phyloP scores from a whole-genome alignment of 305 asterid genomes.

The Fraxinus sp. region DNA sequence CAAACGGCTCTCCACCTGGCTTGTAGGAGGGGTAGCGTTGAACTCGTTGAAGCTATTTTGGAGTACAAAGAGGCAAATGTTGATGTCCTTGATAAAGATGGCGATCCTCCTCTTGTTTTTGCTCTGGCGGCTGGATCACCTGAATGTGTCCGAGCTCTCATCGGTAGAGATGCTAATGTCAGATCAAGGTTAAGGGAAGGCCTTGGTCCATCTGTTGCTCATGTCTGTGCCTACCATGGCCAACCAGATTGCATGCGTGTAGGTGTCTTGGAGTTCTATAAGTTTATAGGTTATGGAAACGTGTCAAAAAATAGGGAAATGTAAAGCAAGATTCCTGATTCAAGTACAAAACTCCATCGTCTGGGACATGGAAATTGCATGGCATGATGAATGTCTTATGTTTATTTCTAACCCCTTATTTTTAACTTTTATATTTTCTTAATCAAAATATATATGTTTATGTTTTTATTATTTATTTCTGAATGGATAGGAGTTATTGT shows the following conservation, averaged over 20 bases:
- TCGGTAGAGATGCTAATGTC: conserved; percentile 76
- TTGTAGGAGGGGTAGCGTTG: conserved; percentile 89
- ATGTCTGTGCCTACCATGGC: conserved; percentile 98
- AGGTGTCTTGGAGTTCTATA: conserved; percentile 29
- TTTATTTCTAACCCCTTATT: conserved; percentile 1
- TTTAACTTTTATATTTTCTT: background rate
- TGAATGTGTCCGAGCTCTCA: conserved; percentile 90
- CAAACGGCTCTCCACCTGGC: conserved; percentile 98
- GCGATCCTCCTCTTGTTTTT: conserved; percentile 97
- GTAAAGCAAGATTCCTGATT: conserved; percentile 13
- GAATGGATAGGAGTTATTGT: conserved; percentile 66
- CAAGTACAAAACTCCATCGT: conserved; percentile 1
- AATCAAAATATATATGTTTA: background rate
- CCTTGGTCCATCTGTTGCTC: conserved; percentile 97
- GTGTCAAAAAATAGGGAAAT: conserved; percentile 10
- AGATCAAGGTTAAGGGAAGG: conserved; percentile 91
- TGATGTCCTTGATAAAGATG: conserved; percentile 89
- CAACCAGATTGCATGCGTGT: conserved; percentile 99
- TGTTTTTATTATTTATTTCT: conserved; percentile 23
- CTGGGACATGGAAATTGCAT: conserved; percentile 10
- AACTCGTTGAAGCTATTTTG: conserved; percentile 83
- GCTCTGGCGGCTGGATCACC: conserved; percentile 98
- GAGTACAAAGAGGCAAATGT: conserved; percentile 74
- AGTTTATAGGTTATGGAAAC: conserved; percentile 9
- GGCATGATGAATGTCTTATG: background rate